Evolutionary conservation across 768 basidiomycete genomes (phyloP).

Genomic region (Mycena leptocephala): DNA sequence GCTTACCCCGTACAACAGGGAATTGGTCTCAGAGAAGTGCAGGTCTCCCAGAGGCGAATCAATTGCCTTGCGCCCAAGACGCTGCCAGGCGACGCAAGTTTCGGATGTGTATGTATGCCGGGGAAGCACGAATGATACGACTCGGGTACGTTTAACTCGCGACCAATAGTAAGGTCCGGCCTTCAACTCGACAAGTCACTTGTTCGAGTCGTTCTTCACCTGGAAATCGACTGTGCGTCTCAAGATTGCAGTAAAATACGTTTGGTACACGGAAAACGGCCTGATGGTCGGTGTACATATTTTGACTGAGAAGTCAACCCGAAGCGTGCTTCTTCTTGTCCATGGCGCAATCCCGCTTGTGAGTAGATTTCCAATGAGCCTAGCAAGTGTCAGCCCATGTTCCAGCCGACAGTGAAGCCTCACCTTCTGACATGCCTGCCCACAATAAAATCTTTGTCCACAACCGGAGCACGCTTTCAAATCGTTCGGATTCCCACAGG

Average conservation of each 20-base stretch:
- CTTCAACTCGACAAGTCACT: slow-evolving; percentile 19
- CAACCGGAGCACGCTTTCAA: slow-evolving; percentile 33
- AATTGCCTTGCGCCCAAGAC: slow-evolving; percentile 10
- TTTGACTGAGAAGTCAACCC: slow-evolving; percentile 15
- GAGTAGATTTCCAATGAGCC: slow-evolving; percentile 41
- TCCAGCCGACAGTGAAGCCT: not conserved
- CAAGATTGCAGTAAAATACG: slow-evolving; percentile 16
- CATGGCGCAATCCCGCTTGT: slow-evolving; percentile 38
- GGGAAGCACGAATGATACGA: not conserved
- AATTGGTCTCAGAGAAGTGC: not conserved
- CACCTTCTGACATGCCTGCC: slow-evolving; percentile 37
- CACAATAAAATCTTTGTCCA: slow-evolving; percentile 36
- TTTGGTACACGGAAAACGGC: slow-evolving; percentile 11
- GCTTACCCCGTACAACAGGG: not conserved
- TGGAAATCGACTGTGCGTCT: slow-evolving; percentile 21
- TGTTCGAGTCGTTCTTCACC: slow-evolving; percentile 9
- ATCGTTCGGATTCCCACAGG: slow-evolving; percentile 43
- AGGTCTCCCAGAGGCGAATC: slow-evolving; percentile 10
- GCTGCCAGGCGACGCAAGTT: slow-evolving; percentile 18
- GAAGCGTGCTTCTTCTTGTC: slow-evolving; percentile 27
- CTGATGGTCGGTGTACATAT: slow-evolving; percentile 12
- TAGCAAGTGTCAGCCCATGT: slow-evolving; percentile 20
- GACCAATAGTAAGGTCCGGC: slow-evolving; percentile 13
- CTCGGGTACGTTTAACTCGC: slow-evolving; percentile 15
- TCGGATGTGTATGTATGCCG: slow-evolving; percentile 3